Percentiles rank a stretch among this genome's conserved stretches.
Evolutionary conservation across 495 filamentous ascomycete genomes (phyloP).

Genomic region (Aspergillus saccharolyticus): DNA sequence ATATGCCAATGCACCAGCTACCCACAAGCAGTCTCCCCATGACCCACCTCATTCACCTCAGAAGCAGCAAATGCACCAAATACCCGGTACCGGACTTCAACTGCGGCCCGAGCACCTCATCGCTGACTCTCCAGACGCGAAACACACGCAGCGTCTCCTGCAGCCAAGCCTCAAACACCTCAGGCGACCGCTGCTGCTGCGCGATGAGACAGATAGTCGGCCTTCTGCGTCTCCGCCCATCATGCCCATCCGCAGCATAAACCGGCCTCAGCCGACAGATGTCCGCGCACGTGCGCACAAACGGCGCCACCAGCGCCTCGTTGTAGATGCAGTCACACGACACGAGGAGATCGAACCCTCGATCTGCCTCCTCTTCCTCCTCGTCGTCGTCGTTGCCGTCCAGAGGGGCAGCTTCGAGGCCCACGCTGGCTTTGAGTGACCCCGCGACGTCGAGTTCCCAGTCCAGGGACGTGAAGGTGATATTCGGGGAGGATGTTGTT

Average conservation of each 20-base stretch:
- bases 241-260: constrained; percentile 7
- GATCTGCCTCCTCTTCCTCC: constrained; percentile 22
- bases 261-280: constrained; percentile 55
- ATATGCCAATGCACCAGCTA: no score
- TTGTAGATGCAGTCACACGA: constrained; percentile 92
- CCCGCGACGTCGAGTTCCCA: constrained; percentile 40
- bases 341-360: constrained; percentile 55
- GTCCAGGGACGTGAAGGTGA: constrained; percentile 41
- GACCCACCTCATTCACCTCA: constrained; percentile 12
- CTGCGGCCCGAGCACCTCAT: constrained; percentile 49
- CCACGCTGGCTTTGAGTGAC: constrained; percentile 24
- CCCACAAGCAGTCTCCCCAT: no score
- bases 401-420: constrained; percentile 12
- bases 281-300: constrained; percentile 82
- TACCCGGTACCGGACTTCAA: constrained; percentile 50
- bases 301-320: constrained; percentile 72
- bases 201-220: constrained; percentile 69
- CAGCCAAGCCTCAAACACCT: constrained; percentile 83
- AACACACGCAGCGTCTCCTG: constrained; percentile 60
- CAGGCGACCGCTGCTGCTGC: constrained; percentile 77
- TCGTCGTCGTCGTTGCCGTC: constrained; percentile 6
- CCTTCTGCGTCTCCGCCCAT: constrained; percentile 3
- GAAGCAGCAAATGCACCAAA: constrained; percentile 39
- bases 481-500: constrained; percentile 16
- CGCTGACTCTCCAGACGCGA: constrained; percentile 70